Evolutionary conservation across 306 rosid genomes (phyloP), one percentile per base, ranked within the genome.

Genomic region (Dryas octopetala): DNA sequence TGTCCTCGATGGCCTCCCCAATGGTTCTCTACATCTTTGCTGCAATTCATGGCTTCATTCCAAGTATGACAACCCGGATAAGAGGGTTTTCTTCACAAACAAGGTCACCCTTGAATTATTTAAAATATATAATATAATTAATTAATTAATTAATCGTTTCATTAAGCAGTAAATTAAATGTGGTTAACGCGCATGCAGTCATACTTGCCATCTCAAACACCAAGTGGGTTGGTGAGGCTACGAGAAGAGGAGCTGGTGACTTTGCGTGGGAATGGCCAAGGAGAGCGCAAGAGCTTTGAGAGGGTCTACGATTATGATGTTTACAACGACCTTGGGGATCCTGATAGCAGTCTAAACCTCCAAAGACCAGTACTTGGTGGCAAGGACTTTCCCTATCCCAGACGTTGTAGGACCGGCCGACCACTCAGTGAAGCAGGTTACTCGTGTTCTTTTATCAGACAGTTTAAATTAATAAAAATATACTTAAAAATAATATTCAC

Each of bases 11-110:
- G 96, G 93, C 59, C 79, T 89, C 32, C 52, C 76, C n/a, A 28
- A 51, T 38, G 89, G 87, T 19, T 80, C 93, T 1, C 2, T 88
- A 1, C 68, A 48, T 17, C 0, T 89, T 17, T 58, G 74, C 11
- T 91, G 97, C 54, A 32, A 82, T 15, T 93, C 97, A 0, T 93
- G 98, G 98, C 70, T 93, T 38, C 94, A 88, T 41, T 85, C 98
- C 54, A 89, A 91, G 82, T 12, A 14, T 16, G 83, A 88, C 43
- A 44, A 75, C 78, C 91, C 92, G 15, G 70, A 12, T 0, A 88
- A 83, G 44, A 85, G 97, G 51, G 85, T 88, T 4, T 86, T 89
- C 85, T 93, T 91, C 87, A 23, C 90, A 19, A 76, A 81, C 83
- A 80, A 91, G 98, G 97, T 87, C 17, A 1, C 17, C 63, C 63